Evolutionary conservation across 176 grass and related monocot genomes (phyloP), one percentile per base, ranked within the genome.

Genomic region (Aechmea fasciata): DNA sequence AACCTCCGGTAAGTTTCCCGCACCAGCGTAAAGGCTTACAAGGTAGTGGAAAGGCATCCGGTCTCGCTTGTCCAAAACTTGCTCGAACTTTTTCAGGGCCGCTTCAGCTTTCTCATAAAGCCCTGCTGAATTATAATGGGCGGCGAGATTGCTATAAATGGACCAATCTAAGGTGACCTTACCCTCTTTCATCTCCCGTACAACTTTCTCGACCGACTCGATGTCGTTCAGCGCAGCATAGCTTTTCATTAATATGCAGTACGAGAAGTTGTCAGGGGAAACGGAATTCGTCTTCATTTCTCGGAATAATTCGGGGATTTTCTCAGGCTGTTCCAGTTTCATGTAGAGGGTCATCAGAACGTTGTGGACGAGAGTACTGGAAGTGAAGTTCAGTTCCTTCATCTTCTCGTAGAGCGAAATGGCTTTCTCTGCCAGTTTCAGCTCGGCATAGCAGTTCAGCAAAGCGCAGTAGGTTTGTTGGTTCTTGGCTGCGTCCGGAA

Each of bases 391-490:
- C 24, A 71, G 69, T 48, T 33, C 51, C 57, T 71, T 71, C 69
- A 71, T 71, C 51, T 57, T 71, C 24, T 71, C 52, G 57, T 47
- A 71, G 12, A 71, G 69, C 9, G 69, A 11, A 71, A 57, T 48
- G 22, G 69, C 52, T 52, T 71, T 71, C 9, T 57, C 25, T 12
- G 13, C 52, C 52, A 48, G 33, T 57, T 71, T 71, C 25, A 54
- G 19, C 49, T 70, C 49, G 23, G 20, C 20, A 28, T 70, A 70
- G 68, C 49, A 8, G 25, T 52, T 70, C 49, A 53, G 50, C 11
- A 70, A 48, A 52, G 68, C 49, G 23, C 68, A 47, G 51, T 53
- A 53, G 11, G 50, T 70, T 52, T 52, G 11, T 20, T 70, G 68
- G 50, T 51, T 53, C 23, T 53, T 52, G 49, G 48, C 68, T 8